These are phyloP conservation scores for Metschnikowia henanensis DNA, from an alignment of 805 yeast genomes.

Conservation along the genomic window DNA sequence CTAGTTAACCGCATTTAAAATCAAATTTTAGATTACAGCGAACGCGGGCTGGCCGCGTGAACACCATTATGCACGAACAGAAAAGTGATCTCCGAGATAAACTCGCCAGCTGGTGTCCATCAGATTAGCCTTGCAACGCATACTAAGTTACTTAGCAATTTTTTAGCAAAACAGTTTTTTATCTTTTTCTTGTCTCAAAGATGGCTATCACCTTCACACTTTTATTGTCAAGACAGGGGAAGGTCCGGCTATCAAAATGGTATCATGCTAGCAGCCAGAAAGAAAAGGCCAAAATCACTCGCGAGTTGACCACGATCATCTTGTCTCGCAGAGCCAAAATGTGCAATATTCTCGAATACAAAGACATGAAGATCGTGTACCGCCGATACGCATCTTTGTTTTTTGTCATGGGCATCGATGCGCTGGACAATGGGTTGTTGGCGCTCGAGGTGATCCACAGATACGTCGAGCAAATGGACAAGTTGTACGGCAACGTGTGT, in stretches of 20 bases:
- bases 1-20: too few relatives aligned
- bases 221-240: conserved; percentile 91
- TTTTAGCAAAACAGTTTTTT: too few relatives aligned
- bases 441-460: conserved; percentile 87
- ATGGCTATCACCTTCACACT: conserved; percentile 83
- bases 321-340: conserved; percentile 85
- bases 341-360: conserved; percentile 92
- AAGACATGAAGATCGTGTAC: conserved; percentile 82
- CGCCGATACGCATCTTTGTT: conserved; percentile 92
- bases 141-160: too few relatives aligned
- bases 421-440: conserved; percentile 81
- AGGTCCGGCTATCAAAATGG: conserved; percentile 93
- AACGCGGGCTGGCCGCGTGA: neutral
- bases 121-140: too few relatives aligned
- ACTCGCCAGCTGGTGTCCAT: too few relatives aligned
- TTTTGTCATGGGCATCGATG: conserved; percentile 83
- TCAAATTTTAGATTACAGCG: too few relatives aligned
- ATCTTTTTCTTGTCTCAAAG: too few relatives aligned
- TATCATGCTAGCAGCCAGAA: conserved; percentile 79
- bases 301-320: conserved; percentile 84
- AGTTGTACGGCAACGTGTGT: conserved; percentile 92
- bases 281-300: conserved; percentile 79
- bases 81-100: too few relatives aligned
- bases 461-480: conserved; percentile 96
- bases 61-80: too few relatives aligned